Conservation (phyloP, 2,329 filamentous ascomycete species). For the Cylindrodendrum hubeiense region DNA sequence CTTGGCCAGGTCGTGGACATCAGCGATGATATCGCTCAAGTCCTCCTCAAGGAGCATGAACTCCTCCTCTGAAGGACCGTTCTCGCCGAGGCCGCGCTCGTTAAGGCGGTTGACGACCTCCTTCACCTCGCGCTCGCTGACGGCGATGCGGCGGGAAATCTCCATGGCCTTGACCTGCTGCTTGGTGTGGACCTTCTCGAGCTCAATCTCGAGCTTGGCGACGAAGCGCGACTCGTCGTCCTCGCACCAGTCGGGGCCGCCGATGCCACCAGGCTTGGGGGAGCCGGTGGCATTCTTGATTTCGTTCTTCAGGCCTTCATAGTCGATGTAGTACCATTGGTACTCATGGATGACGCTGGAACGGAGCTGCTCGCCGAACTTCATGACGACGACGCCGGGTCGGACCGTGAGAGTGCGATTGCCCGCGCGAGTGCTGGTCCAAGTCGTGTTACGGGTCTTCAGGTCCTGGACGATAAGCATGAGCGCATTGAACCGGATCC, state of each 20-base stretch:
- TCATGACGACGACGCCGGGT: slow-evolving; percentile 73
- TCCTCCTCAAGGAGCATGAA: slow-evolving; percentile 95
- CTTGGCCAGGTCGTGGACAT: slow-evolving; percentile 97
- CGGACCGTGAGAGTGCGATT: slow-evolving; percentile 50
- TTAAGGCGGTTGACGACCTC: slow-evolving; percentile 85
- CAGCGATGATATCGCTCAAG: slow-evolving; percentile 96
- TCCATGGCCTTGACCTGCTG: slow-evolving; percentile 98
- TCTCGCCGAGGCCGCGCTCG: slow-evolving; percentile 67
- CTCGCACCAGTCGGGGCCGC: slow-evolving; percentile 82
- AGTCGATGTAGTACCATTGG: slow-evolving; percentile 98
- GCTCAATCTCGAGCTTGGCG: slow-evolving; percentile 85
- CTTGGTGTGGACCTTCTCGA: slow-evolving; percentile 98
- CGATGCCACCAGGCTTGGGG: slow-evolving; percentile 54
- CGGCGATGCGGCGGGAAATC: slow-evolving; percentile 89
- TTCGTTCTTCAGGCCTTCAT: slow-evolving; percentile 90
- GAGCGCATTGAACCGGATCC: slow-evolving; percentile 40
- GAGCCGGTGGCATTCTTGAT: slow-evolving; percentile 79
- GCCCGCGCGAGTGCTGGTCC: slow-evolving; percentile 52
- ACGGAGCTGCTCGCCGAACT: slow-evolving; percentile 96
- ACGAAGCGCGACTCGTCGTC: slow-evolving; percentile 94
- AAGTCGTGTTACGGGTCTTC: slow-evolving; percentile 56
- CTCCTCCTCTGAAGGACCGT: slow-evolving; percentile 85
- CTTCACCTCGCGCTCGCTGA: slow-evolving; percentile 89
- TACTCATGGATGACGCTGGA: slow-evolving; percentile 97
- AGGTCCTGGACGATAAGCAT: slow-evolving; percentile 69